These are phyloP conservation scores for Penicilliopsis zonata DNA, from an alignment of 495 filamentous ascomycete genomes.

Conservation along the genomic window DNA sequence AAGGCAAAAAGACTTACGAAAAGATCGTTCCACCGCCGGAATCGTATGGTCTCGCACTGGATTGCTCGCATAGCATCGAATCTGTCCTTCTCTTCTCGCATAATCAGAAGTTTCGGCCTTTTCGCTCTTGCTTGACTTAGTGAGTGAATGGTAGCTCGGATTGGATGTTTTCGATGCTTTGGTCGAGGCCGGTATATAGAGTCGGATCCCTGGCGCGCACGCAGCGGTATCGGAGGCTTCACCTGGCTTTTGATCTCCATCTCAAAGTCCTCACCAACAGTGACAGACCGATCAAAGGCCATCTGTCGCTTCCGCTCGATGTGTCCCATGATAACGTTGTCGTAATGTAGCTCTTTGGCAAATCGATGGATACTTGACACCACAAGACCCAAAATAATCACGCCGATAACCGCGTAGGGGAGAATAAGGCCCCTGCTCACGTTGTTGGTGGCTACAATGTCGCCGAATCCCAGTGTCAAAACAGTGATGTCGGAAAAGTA, in stretches of 20 bases:
- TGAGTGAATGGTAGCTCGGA: slow-evolving; percentile 14
- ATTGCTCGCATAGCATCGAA: slow-evolving; percentile 79
- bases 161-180: slow-evolving; percentile 8
- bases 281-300: slow-evolving; percentile 43
- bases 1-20: slow-evolving; percentile 53
- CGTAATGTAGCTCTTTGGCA: slow-evolving; percentile 46
- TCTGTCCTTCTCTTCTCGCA: slow-evolving; percentile 48
- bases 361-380: slow-evolving; percentile 73
- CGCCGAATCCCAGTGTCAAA: slow-evolving; percentile 55
- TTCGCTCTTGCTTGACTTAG: slow-evolving; percentile 4
- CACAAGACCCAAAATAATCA: slow-evolving; percentile 79
- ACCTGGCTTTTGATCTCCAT: neutral
- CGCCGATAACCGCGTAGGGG: slow-evolving; percentile 73
- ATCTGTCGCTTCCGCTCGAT: slow-evolving; percentile 43
- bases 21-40: slow-evolving; percentile 61
- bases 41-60: slow-evolving; percentile 47
- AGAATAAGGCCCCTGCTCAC: slow-evolving; percentile 57
- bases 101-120: slow-evolving; percentile 18
- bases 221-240: neutral
- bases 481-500: slow-evolving; percentile 59
- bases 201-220: too few species aligned
- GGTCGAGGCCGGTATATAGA: too few species aligned
- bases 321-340: slow-evolving; percentile 56
- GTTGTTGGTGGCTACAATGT: slow-evolving; percentile 34
- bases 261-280: slow-evolving; percentile 12